Conservation (phyloP, 2,329 filamentous ascomycete species). For the Pseudogymnoascus sp. region DNA sequence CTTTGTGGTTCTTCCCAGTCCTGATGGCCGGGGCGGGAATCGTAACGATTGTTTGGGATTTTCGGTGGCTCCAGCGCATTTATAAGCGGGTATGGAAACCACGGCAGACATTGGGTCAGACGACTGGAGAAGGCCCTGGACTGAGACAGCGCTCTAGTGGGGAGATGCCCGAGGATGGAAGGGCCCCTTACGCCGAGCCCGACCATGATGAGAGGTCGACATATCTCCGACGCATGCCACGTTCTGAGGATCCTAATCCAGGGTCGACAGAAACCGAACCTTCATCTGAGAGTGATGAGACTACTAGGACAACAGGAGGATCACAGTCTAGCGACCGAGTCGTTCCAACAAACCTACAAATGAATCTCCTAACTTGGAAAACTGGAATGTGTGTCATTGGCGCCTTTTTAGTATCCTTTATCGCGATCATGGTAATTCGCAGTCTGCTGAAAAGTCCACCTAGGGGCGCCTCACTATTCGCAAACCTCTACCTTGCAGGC, state of each 20-base stretch:
- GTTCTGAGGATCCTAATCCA: not conserved
- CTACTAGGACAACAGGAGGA: not conserved
- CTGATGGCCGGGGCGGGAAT: constrained; percentile 50
- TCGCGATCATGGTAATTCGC: constrained; percentile 44
- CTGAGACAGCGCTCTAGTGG: too few relatives aligned
- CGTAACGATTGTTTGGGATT: constrained; percentile 47
- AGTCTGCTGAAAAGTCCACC: constrained; percentile 35
- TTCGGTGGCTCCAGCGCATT: constrained; percentile 39
- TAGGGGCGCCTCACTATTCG: constrained; percentile 52
- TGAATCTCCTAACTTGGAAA: constrained; percentile 35
- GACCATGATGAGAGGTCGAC: constrained; percentile 10
- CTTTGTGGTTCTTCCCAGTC: constrained; percentile 66
- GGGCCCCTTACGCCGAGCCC: too few relatives aligned
- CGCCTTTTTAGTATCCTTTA: constrained; percentile 48
- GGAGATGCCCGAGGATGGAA: too few relatives aligned
- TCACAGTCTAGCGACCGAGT: constrained; percentile 10
- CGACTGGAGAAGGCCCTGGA: too few relatives aligned
- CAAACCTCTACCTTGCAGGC: constrained; percentile 65
- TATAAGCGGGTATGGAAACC: not conserved
- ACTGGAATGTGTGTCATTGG: constrained; percentile 35
- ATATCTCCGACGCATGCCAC: not conserved
- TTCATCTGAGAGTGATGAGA: not conserved
- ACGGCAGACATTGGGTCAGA: too few relatives aligned
- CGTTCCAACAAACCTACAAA: constrained; percentile 13
- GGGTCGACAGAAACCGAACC: too few relatives aligned